A percentile compares a stretch with the other conserved stretches of the same genome.
These are phyloP conservation scores for Halophytophthora polymorphica DNA, from an alignment of 352 stramenopile species.

Conservation along the genomic window DNA sequence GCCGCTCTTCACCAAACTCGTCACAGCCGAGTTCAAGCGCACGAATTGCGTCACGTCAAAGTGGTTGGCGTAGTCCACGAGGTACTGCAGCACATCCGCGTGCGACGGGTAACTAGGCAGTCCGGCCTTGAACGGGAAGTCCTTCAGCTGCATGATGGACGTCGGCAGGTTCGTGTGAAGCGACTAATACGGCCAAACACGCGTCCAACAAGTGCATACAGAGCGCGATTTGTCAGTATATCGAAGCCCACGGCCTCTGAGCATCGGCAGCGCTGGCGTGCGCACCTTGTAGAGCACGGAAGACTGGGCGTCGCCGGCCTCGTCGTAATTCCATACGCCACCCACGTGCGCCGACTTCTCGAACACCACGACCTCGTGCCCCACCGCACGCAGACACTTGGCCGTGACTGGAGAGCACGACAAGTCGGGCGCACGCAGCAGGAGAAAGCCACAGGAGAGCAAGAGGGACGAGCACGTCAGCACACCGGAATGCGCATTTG, in stretches of 20 bases:
- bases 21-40: constrained; percentile 51
- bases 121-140: constrained; percentile 58
- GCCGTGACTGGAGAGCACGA: constrained; percentile 44
- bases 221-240: background rate
- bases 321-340: constrained; percentile 80
- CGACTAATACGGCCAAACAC: constrained; percentile 32
- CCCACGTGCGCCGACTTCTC: constrained; percentile 61
- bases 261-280: background rate
- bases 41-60: constrained; percentile 50
- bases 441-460: background rate
- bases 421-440: too few species aligned
- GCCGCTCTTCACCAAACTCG: constrained; percentile 37
- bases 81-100: constrained; percentile 56
- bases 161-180: constrained; percentile 80
- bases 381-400: constrained; percentile 60
- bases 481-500: background rate
- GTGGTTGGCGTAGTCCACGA: constrained; percentile 61
- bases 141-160: constrained; percentile 74
- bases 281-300: constrained; percentile 67
- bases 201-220: background rate
- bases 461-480: constrained; percentile 1
- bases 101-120: constrained; percentile 62
- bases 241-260: background rate
- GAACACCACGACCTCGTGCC: constrained; percentile 69
- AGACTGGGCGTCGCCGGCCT: constrained; percentile 34